Conservation (phyloP, 1,284 basidiomycete species). For the Leccinum solheimii region DNA sequence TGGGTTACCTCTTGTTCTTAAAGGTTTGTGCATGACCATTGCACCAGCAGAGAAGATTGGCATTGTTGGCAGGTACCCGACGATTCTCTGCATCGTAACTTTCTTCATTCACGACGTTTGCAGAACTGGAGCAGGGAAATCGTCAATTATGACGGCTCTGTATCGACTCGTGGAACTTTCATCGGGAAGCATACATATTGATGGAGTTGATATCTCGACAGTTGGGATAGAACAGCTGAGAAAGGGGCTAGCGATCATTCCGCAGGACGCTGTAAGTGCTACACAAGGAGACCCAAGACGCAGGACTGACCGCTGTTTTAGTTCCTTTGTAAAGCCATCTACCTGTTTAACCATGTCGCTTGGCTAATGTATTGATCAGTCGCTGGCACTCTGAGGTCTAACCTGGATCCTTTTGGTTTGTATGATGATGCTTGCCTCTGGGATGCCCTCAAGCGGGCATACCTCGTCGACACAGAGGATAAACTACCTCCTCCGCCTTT, state of each 20-base stretch:
- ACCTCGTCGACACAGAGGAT: constrained; percentile 56
- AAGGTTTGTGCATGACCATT: constrained; percentile 65
- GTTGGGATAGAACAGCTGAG: constrained; percentile 68
- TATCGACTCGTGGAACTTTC: constrained; percentile 65
- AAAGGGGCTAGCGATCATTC: constrained; percentile 77
- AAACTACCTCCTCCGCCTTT: background rate
- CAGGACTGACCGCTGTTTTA: constrained; percentile 4
- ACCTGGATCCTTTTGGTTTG: constrained; percentile 78
- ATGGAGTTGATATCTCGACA: constrained; percentile 66
- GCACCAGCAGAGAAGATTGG: constrained; percentile 86
- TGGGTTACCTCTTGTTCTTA: constrained; percentile 67
- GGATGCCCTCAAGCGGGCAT: constrained; percentile 80
- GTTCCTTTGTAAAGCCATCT: constrained; percentile 22
- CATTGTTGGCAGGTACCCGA: constrained; percentile 65
- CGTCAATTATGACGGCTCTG: constrained; percentile 60
- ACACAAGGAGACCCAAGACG: background rate
- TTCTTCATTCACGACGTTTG: constrained; percentile 2
- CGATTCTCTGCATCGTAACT: background rate
- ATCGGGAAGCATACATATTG: constrained; percentile 64
- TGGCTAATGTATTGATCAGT: constrained; percentile 38
- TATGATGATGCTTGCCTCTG: constrained; percentile 77
- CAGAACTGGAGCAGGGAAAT: constrained; percentile 79
- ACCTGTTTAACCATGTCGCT: background rate
- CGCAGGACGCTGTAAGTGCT: constrained; percentile 78
- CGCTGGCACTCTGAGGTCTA: constrained; percentile 79